phyloP scores from a whole-genome alignment of 257 asterid genomes.

The Gynochthodes officinalis region DNA sequence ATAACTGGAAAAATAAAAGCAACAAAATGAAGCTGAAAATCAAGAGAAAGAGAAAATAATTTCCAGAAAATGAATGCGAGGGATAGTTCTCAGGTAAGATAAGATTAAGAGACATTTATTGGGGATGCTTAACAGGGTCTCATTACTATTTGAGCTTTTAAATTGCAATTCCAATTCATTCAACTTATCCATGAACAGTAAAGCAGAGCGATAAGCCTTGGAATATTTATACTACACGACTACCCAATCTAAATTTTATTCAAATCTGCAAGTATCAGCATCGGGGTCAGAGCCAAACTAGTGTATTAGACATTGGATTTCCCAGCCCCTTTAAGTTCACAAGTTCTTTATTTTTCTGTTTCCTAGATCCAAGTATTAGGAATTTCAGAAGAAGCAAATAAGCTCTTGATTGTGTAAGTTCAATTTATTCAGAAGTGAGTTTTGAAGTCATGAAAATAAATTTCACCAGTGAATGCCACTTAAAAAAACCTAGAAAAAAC shows the following conservation, averaged over 20 bases:
- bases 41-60: neutral
- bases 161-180: neutral
- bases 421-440: neutral
- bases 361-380: neutral
- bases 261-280: neutral
- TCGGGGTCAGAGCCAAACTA: neutral
- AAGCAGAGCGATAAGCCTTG: neutral
- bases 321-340: neutral
- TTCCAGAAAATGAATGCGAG: neutral
- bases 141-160: neutral
- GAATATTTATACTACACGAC: neutral
- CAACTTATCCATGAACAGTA: neutral
- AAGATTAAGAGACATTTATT: neutral
- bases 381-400: neutral
- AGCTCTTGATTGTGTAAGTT: neutral
- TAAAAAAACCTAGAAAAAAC: neutral
- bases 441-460: neutral
- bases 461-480: neutral
- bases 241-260: no score
- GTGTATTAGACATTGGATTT: neutral
- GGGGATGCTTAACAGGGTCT: neutral
- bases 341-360: neutral
- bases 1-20: conserved; percentile 50
- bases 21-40: neutral
- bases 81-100: neutral